These are phyloP conservation scores for Hirschioporus abietinus DNA, from an alignment of 768 basidiomycete genomes.

Conservation along the genomic window DNA sequence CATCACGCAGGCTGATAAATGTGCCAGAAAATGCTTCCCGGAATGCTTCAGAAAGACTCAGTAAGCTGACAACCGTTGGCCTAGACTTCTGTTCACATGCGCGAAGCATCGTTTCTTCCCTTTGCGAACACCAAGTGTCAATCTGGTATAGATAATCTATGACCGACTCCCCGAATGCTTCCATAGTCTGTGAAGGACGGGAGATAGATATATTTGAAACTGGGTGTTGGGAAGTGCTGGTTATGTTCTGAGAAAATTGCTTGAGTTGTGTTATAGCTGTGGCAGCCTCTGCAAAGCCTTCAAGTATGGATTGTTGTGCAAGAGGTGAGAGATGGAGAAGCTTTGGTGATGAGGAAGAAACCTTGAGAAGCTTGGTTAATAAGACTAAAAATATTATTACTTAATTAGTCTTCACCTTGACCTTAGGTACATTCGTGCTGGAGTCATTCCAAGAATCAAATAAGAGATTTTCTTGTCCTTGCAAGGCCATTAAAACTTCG, in stretches of 20 bases:
- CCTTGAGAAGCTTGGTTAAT: not conserved
- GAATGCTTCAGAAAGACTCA: slow-evolving; percentile 56
- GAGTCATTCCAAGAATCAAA: slow-evolving; percentile 22
- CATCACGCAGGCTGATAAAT: slow-evolving; percentile 32
- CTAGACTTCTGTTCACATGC: slow-evolving; percentile 44
- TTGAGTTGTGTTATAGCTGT: slow-evolving; percentile 60
- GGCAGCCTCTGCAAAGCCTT: slow-evolving; percentile 51
- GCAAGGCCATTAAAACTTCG: slow-evolving; percentile 69
- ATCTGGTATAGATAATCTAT: slow-evolving; percentile 53
- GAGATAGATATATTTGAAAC: slow-evolving; percentile 8
- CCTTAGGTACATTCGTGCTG: slow-evolving; percentile 28
- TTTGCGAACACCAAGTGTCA: slow-evolving; percentile 63
- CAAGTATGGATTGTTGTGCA: slow-evolving; percentile 61
- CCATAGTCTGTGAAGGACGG: slow-evolving; percentile 45
- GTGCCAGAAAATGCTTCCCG: slow-evolving; percentile 50
- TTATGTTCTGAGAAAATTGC: slow-evolving; percentile 38
- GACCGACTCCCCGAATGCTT: slow-evolving; percentile 78
- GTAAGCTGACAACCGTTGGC: slow-evolving; percentile 52
- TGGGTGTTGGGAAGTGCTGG: slow-evolving; percentile 35
- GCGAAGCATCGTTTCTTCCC: slow-evolving; percentile 63
- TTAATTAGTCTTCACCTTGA: slow-evolving; percentile 22
- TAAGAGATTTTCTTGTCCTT: slow-evolving; percentile 63
- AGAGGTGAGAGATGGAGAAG: slow-evolving; percentile 62
- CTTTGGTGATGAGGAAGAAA: slow-evolving; percentile 44
- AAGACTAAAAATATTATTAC: not conserved